Evolutionary conservation across 495 filamentous ascomycete species (phyloP).

Genomic region (Bathelium albidoporum): DNA sequence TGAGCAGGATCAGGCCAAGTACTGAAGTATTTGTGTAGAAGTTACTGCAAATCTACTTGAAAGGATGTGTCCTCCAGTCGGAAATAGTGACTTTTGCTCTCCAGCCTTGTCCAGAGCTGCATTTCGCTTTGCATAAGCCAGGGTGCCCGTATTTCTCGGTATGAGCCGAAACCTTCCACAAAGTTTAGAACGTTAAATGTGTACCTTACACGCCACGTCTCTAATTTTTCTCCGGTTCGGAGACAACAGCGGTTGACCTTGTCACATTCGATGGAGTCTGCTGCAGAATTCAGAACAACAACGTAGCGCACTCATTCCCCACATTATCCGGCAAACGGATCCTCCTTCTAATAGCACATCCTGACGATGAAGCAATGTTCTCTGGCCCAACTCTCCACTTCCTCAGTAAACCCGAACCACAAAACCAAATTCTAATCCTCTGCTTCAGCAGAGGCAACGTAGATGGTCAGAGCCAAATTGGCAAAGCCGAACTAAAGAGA

Average conservation of each 20-base stretch:
- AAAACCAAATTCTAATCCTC: constrained; percentile 86
- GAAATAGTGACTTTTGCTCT: background rate
- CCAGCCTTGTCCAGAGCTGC: background rate
- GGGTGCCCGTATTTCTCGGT: background rate
- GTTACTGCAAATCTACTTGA: background rate
- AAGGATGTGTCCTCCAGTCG: background rate
- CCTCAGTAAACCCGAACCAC: constrained; percentile 59
- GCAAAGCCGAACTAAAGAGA: too few relatives aligned
- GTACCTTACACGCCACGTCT: background rate
- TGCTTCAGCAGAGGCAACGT: constrained; percentile 85
- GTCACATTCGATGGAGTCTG: background rate
- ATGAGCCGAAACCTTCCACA: background rate
- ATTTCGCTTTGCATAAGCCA: background rate
- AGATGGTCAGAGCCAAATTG: too few relatives aligned
- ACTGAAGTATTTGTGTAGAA: constrained; percentile 6
- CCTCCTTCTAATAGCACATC: constrained; percentile 87
- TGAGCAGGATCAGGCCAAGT: constrained; percentile 17
- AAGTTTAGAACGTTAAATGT: background rate
- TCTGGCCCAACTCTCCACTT: constrained; percentile 80
- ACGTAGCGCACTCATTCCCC: constrained; percentile 41
- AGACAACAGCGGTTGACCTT: constrained; percentile 1
- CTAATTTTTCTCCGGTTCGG: background rate
- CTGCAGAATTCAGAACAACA: constrained; percentile 1
- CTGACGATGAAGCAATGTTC: constrained; percentile 99
- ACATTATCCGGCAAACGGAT: constrained; percentile 68